Evolutionary conservation across 768 basidiomycete genomes (phyloP).

Genomic region (Suillus decipiens): DNA sequence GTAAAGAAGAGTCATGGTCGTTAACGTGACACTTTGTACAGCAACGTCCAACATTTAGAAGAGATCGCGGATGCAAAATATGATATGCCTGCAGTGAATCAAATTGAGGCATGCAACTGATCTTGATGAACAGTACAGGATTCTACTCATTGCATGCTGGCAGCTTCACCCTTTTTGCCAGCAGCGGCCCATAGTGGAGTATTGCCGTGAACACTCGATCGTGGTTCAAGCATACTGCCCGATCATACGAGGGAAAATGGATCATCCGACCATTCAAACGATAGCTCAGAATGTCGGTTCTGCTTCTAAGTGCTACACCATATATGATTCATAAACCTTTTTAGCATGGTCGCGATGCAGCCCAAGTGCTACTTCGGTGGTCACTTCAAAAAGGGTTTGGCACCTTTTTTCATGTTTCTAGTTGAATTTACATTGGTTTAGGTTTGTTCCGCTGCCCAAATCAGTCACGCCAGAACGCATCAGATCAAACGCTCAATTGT

Average conservation of each 20-base stretch:
- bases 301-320: neutral
- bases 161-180: constrained; percentile 85
- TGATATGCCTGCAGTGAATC: constrained; percentile 73
- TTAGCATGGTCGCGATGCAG: constrained; percentile 60
- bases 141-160: constrained; percentile 7
- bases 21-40: constrained; percentile 28
- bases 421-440: constrained; percentile 26
- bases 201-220: constrained; percentile 62
- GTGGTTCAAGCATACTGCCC: constrained; percentile 78
- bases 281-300: constrained; percentile 59
- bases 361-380: constrained; percentile 89
- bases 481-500: constrained; percentile 69
- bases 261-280: constrained; percentile 52
- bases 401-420: neutral
- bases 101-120: constrained; percentile 62
- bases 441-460: constrained; percentile 84
- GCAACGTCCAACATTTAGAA: constrained; percentile 70
- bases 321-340: neutral
- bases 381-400: constrained; percentile 81
- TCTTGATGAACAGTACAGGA: neutral
- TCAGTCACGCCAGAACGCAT: constrained; percentile 73
- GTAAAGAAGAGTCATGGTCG: neutral
- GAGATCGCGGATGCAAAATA: constrained; percentile 67
- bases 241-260: constrained; percentile 59
- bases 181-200: constrained; percentile 75